phyloP scores from a whole-genome alignment of 768 basidiomycete genomes.

The Myochromella boudieri region DNA sequence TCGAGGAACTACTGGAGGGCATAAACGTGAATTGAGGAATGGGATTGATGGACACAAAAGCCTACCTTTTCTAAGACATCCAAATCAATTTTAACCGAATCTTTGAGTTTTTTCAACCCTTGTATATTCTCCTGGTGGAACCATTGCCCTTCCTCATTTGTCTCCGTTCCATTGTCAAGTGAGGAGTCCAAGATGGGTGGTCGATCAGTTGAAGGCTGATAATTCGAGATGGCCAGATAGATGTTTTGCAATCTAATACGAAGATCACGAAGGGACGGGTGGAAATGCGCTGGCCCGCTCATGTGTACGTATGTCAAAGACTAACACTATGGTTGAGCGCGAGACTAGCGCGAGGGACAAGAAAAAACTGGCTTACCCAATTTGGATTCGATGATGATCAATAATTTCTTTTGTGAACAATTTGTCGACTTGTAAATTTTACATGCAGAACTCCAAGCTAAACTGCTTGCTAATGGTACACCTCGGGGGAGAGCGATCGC shows the following conservation, averaged over 20 bases:
- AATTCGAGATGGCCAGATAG: slow-evolving; percentile 34
- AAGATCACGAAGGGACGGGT: slow-evolving; percentile 32
- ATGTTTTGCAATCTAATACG: slow-evolving; percentile 30
- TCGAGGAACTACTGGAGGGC: slow-evolving; percentile 62
- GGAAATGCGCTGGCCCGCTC: no score
- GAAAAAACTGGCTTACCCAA: no score
- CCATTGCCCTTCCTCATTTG: slow-evolving; percentile 40
- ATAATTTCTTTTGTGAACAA: no score
- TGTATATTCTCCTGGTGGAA: slow-evolving; percentile 41
- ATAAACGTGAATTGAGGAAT: slow-evolving; percentile 10
- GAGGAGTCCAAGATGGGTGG: slow-evolving; percentile 50
- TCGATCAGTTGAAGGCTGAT: slow-evolving; percentile 34
- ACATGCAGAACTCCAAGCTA: no score
- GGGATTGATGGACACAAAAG: slow-evolving; percentile 1
- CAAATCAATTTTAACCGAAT: slow-evolving; percentile 44
- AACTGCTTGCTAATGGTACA: no score
- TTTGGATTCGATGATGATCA: no score
- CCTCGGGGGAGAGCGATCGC: no score
- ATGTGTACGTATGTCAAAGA: no score
- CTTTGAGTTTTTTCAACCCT: slow-evolving; percentile 45
- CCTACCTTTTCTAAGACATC: slow-evolving; percentile 45
- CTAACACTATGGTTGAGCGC: no score
- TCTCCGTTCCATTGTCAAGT: slow-evolving; percentile 28
- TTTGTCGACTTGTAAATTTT: no score
- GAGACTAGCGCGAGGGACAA: no score